Base-by-base conservation (phyloP, 129 eudicot genomes). In the Artemisia annua region DNA sequence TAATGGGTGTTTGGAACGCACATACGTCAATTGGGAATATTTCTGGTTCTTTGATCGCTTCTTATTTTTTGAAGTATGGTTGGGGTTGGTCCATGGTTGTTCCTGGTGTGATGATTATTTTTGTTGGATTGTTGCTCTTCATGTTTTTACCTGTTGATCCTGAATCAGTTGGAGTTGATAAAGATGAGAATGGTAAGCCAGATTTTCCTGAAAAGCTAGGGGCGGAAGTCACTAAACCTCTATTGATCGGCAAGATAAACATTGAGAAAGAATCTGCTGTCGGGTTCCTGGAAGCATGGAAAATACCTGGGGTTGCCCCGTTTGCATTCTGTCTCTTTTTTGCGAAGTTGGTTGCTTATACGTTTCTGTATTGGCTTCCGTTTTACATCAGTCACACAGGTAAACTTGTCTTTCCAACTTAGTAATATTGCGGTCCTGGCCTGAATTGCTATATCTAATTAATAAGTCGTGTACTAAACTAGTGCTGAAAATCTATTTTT, bases 21-120 rank as follows among this genome's bases (percentile, higher is more conserved):
- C 97, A 95, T 69, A 90, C 99, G 0, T 88, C 99, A 0, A 63
- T 95, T 0, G 99, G 99, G 64, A 95, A 95, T 77, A 90, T 95
- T 18, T 58, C 87, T 3, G 99, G 99, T 24, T 90, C 97, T 22
- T 83, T 95, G 68, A 78, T 95, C 22, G 99, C 97, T 66, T 95
- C 99, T 1, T 49, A 72, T 18, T 71, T 95, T 73, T 85, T 95
- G 79, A 89, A 81, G 80, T 85, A 86, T 66, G 99, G 97, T 43
- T 95, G 99, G 99, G 99, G 99, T 63, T 95, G 99, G 99, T 95
- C 97, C 9, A 76, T 86, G 93, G 87, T 83, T 68, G 94, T 83
- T 52, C 99, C 99, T 52, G 97, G 97, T 48, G 17, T 83, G 24
- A 84, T 87, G 68, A 86, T 90, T 60, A 76, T 66, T 26, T 77